Base-by-base conservation (phyloP, 2,329 filamentous ascomycete species). In the Colletotrichum euphorbiae region DNA sequence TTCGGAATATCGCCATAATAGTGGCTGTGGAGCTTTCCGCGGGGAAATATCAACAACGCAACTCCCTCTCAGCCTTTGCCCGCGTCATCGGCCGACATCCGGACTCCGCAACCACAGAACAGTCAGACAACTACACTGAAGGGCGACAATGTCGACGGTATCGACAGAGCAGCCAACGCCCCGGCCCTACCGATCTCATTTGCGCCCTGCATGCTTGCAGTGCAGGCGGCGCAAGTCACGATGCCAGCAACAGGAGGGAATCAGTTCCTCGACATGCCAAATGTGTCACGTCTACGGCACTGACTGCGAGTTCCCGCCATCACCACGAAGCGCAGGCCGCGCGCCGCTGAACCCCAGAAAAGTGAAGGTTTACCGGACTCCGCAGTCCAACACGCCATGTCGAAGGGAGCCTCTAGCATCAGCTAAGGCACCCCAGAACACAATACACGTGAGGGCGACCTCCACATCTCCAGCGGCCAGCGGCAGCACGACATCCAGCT, bases 221-320 rank as follows among this genome's bases (percentile, higher is more conserved):
- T 90, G 88, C 73, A 82, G 88, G 60, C 84, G 84, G 68, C 83
- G 88, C 68, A 90, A 90, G 74, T 88, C 87, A 2, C 82, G 88
- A 71, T 90, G 88, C 74, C 88, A 87, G 17, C 65, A 68, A 54
- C 65, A 68, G n/a, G 83, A 87, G 31, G 86, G 88, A 72, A 77
- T 84, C 13, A 80, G 82, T 4, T 81, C 84, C 2, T 78, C 83
- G 58, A 80, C 81, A 7, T 90, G 88, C 72, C 76, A 88, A 8
- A 81, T 89, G 73, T 90, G 88, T 74, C 83, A 83, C 43, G 83
- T 86, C 19, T 86, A 89, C 71, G 82, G 83, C 8, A 87, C 86
- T 5, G 83, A 87, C 24, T 89, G 87, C 66, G 80, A 83, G 55
- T 88, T 87, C 62, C 85, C 85, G 40, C 60, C 69, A 3, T 68